Evolutionary conservation across 2,329 filamentous ascomycete species (phyloP).

Genomic region (Acrodontium crateriforme): DNA sequence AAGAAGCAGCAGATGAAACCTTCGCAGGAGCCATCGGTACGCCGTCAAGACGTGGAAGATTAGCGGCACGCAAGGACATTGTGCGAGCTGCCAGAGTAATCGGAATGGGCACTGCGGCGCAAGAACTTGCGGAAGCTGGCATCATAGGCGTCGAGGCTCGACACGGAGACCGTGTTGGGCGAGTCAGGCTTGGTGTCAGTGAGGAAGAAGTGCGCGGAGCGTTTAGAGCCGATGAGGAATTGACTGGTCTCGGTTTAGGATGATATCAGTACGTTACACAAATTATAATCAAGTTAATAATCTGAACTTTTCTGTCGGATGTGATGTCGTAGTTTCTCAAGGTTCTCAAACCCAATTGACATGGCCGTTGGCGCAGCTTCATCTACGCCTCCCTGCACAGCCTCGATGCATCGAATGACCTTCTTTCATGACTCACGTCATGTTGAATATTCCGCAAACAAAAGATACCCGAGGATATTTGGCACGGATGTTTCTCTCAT

Average conservation of each 20-base stretch:
- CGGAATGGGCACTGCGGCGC: constrained; percentile 57
- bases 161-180: constrained; percentile 72
- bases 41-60: constrained; percentile 19
- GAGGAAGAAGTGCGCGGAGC: constrained; percentile 86
- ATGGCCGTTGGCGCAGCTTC: too few relatives aligned
- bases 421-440: too few relatives aligned
- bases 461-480: too few relatives aligned
- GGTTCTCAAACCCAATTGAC: too few relatives aligned
- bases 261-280: too few relatives aligned
- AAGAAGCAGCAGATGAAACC: constrained; percentile 10
- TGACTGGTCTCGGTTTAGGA: constrained; percentile 60
- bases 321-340: too few relatives aligned
- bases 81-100: constrained; percentile 34
- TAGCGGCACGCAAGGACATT: constrained; percentile 16
- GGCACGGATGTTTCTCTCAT: too few relatives aligned
- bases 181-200: constrained; percentile 71
- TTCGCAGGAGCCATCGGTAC: constrained; percentile 16
- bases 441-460: too few relatives aligned
- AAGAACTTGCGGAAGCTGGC: constrained; percentile 75
- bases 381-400: too few relatives aligned
- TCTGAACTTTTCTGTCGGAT: too few relatives aligned
- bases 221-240: constrained; percentile 74
- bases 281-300: too few relatives aligned
- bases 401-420: too few relatives aligned
- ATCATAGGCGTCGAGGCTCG: constrained; percentile 69